Evolutionary conservation across 225 moss, liverwort and hornwort species (phyloP).

Genomic region (Pseudoscleropodium purum): DNA sequence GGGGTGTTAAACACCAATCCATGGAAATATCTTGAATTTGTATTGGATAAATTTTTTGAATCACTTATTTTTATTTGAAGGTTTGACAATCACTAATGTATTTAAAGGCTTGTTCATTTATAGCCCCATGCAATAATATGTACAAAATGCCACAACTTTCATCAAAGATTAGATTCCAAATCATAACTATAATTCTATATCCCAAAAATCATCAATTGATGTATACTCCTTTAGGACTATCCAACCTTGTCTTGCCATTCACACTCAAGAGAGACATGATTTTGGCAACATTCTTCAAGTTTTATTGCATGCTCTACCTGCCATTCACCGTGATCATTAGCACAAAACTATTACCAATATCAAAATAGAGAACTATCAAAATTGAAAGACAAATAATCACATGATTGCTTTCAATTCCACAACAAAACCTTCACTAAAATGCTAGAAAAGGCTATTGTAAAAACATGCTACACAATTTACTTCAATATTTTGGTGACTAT

Average conservation of each 20-base stretch:
- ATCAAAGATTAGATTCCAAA: neutral
- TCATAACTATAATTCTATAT: neutral
- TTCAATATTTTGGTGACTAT: neutral
- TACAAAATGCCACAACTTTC: neutral
- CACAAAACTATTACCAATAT: neutral
- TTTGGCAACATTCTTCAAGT: conserved; percentile 43
- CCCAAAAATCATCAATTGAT: neutral
- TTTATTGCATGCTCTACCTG: conserved; percentile 16
- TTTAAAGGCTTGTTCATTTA: neutral
- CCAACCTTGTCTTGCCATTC: conserved; percentile 45
- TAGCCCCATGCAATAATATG: neutral
- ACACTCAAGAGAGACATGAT: conserved; percentile 20
- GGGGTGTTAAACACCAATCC: too few species aligned
- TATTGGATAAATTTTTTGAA: neutral
- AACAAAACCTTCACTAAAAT: neutral
- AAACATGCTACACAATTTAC: neutral
- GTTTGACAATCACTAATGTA: neutral
- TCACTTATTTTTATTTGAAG: neutral
- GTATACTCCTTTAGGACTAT: neutral
- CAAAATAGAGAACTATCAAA: neutral
- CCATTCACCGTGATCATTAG: neutral
- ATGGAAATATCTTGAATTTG: neutral
- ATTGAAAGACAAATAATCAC: neutral
- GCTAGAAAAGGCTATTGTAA: neutral
- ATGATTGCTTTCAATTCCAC: neutral